Base-by-base conservation (phyloP, 129 eudicot species). In the Sambucus nigra region DNA sequence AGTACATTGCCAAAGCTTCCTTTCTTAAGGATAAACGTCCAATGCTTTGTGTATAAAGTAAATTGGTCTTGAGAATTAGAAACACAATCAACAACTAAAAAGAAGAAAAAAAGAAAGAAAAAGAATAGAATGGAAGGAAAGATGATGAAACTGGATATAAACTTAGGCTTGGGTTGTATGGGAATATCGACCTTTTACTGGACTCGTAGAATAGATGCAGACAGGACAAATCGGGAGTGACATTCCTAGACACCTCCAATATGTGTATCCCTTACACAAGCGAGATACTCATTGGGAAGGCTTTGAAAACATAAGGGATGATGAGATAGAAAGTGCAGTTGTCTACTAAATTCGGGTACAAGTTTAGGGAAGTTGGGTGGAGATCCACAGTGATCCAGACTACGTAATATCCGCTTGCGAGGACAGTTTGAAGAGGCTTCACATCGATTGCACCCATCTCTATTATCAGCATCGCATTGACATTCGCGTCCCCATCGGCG, bases 101-200 rank as follows among this genome's bases (percentile, higher is more conserved):
- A n/a, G n/a, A n/a, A n/a, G n/a, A n/a, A n/a, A n/a, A n/a, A n/a
- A n/a, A n/a, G n/a, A n/a, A n/a, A n/a, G n/a, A n/a, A n/a, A n/a
- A n/a, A n/a, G n/a, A n/a, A n/a, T n/a, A n/a, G n/a, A n/a, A n/a
- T n/a, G n/a, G n/a, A n/a, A n/a, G n/a, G n/a, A n/a, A 35, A 35
- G 42, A 35, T 12, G 42, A 1, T 35, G 12, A 35, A 35, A 8
- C 13, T 79, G 60, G 32, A 77, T 80, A 7, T 80, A 83, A 16
- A 69, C 66, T 4, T 80, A 80, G 88, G 88, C 4, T 41, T 80
- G 13, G 88, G 83, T 15, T 80, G 88, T 27, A 69, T 80, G 88
- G 69, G 83, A 19, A 74, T 79, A 81, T 74, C 86, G 8, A 58
- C 62, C 0, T 12, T 22, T n/a, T 74, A 69, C 57, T 77, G 78